Conservation (phyloP, 129 eudicot genomes). For the Sambucus nigra region DNA sequence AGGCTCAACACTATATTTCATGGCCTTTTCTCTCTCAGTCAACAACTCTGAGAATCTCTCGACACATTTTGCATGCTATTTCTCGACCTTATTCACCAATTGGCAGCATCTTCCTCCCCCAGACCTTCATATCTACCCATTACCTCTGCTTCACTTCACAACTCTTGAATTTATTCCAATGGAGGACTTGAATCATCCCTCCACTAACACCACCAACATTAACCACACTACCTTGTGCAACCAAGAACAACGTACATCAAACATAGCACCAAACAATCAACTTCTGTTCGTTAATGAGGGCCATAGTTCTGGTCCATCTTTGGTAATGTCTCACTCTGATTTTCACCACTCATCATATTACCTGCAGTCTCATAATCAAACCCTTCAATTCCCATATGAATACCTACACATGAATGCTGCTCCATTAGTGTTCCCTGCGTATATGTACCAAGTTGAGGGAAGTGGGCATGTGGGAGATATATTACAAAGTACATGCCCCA, state of each 20-base stretch:
- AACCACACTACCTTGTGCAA: not conserved
- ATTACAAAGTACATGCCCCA: not conserved
- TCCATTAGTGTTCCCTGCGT: not conserved
- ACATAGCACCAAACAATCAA: not conserved
- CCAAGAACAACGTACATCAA: not conserved
- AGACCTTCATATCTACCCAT: not conserved
- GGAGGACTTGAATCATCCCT: not conserved
- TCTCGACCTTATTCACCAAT: slow-evolving; percentile 1
- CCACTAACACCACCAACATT: not conserved
- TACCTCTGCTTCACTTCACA: not conserved
- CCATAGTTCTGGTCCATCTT: not conserved
- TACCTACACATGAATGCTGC: not conserved
- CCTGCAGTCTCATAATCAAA: slow-evolving; percentile 3
- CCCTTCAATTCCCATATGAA: not conserved
- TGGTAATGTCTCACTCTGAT: slow-evolving; percentile 2
- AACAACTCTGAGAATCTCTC: not conserved
- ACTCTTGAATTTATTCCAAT: not conserved
- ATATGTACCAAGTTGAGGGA: not conserved
- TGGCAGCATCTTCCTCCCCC: not conserved
- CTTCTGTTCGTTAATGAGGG: not conserved
- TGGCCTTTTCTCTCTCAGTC: not conserved
- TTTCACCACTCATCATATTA: slow-evolving; percentile 1
- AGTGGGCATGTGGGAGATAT: not conserved
- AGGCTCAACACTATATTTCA: not conserved
- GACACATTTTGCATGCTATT: no score